Conservation (phyloP, 1,284 basidiomycete species). For the Melampsora larici-populina region DNA sequence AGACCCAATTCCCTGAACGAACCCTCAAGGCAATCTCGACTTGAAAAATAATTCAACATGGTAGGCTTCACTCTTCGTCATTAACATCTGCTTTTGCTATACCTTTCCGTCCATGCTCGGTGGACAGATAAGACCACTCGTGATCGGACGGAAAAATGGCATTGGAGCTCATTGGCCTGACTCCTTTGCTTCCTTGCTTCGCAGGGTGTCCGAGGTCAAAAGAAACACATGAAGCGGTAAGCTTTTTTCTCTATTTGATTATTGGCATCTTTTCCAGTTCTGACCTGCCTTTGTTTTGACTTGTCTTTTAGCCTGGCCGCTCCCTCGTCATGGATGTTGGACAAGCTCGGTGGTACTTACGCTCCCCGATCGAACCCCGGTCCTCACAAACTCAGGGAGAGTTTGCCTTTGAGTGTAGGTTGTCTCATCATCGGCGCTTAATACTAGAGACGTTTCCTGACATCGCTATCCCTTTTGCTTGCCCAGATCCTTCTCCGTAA, state of each 20-base stretch:
- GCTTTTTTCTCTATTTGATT: not conserved
- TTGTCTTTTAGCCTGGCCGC: slow-evolving; percentile 66
- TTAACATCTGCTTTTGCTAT: too few relatives aligned
- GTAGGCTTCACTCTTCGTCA: slow-evolving; percentile 1
- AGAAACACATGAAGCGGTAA: slow-evolving; percentile 94
- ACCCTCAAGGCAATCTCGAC: not conserved
- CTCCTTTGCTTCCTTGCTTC: slow-evolving; percentile 44
- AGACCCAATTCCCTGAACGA: too few relatives aligned
- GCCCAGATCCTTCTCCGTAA: slow-evolving; percentile 95
- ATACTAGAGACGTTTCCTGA: not conserved
- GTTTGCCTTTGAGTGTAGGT: slow-evolving; percentile 62
- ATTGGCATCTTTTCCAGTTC: not conserved
- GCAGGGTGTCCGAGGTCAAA: slow-evolving; percentile 69
- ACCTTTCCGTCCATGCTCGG: too few relatives aligned
- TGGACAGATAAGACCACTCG: too few relatives aligned
- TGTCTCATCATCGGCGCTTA: not conserved
- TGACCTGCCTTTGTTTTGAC: not conserved
- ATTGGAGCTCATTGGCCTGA: slow-evolving; percentile 44
- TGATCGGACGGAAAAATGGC: slow-evolving; percentile 31
- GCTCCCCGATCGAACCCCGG: slow-evolving; percentile 94
- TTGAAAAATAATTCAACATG: not conserved
- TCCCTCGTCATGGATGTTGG: slow-evolving; percentile 99
- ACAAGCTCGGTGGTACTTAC: slow-evolving; percentile 97
- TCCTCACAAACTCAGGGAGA: slow-evolving; percentile 98
- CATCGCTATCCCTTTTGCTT: slow-evolving; percentile 49